Conservation (phyloP, 2,329 filamentous ascomycete species). For the Diplodia scrobiculata region DNA sequence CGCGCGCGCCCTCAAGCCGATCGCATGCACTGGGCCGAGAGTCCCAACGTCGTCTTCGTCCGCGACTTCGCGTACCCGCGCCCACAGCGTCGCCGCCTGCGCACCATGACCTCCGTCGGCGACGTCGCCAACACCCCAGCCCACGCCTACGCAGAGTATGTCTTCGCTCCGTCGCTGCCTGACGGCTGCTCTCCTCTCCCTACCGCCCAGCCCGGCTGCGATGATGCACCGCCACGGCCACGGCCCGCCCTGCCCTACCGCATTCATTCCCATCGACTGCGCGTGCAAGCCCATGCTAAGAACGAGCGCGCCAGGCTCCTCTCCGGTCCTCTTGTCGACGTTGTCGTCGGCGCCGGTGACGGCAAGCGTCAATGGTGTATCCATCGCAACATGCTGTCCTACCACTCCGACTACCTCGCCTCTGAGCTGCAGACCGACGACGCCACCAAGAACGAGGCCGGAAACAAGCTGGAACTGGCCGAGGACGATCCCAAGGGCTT, state of each 20-base stretch:
- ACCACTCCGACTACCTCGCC: slow-evolving; percentile 54
- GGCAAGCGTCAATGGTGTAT: slow-evolving; percentile 53
- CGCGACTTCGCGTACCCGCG: slow-evolving; percentile 51
- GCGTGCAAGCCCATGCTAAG: slow-evolving; percentile 50
- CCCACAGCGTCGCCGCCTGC: slow-evolving; percentile 43
- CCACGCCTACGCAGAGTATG: slow-evolving; percentile 57
- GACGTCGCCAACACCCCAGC: slow-evolving; percentile 53
- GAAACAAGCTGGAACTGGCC: slow-evolving; percentile 51
- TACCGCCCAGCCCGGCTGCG: neutral
- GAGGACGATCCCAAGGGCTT: slow-evolving; percentile 57
- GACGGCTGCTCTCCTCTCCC: slow-evolving; percentile 6
- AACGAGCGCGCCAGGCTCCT: slow-evolving; percentile 54
- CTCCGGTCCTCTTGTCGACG: slow-evolving; percentile 55
- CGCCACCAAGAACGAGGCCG: slow-evolving; percentile 42
- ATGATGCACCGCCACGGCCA: neutral
- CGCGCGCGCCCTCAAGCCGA: slow-evolving; percentile 9
- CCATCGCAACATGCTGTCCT: slow-evolving; percentile 56
- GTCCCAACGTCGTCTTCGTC: slow-evolving; percentile 35
- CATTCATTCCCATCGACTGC: slow-evolving; percentile 44
- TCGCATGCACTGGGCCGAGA: slow-evolving; percentile 29
- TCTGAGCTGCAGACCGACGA: slow-evolving; percentile 43
- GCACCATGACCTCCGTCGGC: slow-evolving; percentile 47
- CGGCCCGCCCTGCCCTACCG: slow-evolving; percentile 42
- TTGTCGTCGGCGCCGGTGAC: slow-evolving; percentile 53
- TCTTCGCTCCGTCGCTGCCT: slow-evolving; percentile 32